These are phyloP conservation scores for Pseudogymnoascus sp. DNA, from an alignment of 2,329 filamentous ascomycete genomes.

Conservation along the genomic window DNA sequence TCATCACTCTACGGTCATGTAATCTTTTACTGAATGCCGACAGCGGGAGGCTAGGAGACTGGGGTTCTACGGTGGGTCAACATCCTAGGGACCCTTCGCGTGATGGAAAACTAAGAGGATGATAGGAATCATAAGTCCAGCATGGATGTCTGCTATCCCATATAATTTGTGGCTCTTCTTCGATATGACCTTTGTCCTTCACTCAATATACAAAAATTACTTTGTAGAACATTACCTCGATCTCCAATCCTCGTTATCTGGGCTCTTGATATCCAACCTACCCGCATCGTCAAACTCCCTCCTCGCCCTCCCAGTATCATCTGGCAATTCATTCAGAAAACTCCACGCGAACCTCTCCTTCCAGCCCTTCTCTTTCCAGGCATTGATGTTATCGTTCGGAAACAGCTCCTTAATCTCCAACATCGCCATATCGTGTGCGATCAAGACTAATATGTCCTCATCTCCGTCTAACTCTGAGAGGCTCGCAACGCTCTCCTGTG, in stretches of 20 bases:
- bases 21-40: not conserved
- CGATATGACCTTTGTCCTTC: not conserved
- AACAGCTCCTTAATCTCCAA: not conserved
- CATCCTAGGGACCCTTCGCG: not conserved
- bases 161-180: not conserved
- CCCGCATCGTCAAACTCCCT: not conserved
- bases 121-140: not conserved
- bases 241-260: not conserved
- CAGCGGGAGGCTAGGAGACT: too few relatives aligned
- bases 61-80: not conserved
- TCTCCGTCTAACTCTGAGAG: constrained; percentile 27
- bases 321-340: not conserved
- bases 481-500: constrained; percentile 31
- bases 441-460: not conserved
- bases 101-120: not conserved
- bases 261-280: not conserved
- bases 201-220: not conserved
- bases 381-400: constrained; percentile 10
- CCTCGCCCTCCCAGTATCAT: not conserved
- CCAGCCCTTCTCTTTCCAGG: constrained; percentile 12
- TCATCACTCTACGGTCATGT: not conserved
- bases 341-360: constrained; percentile 9
- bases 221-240: not conserved
- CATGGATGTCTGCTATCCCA: not conserved
- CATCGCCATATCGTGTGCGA: constrained; percentile 1